Evolutionary conservation across 257 asterid genomes (phyloP).

Genomic region (Solanum bulbocastanum): DNA sequence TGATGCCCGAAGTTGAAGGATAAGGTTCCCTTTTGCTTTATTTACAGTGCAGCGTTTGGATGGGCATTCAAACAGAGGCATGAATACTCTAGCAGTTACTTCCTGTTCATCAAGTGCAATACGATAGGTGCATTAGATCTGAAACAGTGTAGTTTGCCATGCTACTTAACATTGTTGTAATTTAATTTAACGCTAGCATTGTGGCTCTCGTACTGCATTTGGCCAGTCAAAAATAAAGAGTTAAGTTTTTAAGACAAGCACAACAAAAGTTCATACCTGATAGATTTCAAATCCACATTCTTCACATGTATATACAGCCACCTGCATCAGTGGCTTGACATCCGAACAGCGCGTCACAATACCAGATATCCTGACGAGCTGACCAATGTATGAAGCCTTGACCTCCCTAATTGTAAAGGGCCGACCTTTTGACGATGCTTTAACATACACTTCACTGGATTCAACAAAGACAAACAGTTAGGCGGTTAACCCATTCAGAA

Average conservation of each 20-base stretch:
- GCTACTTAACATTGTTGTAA: background rate
- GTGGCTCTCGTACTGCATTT: background rate
- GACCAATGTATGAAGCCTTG: conserved; percentile 87
- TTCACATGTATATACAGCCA: conserved; percentile 96
- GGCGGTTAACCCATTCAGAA: background rate
- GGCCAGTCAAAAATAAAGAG: background rate
- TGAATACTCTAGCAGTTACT: conserved; percentile 78
- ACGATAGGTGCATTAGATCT: background rate
- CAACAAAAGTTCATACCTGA: conserved; percentile 41
- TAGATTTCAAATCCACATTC: conserved; percentile 96
- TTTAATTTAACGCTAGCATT: background rate
- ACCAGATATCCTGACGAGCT: conserved; percentile 85
- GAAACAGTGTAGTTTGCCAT: background rate
- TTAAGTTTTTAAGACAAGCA: background rate
- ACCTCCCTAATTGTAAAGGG: conserved; percentile 95
- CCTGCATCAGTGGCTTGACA: conserved; percentile 96
- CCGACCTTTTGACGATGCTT: conserved; percentile 72
- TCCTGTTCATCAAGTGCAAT: conserved; percentile 38
- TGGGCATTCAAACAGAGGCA: conserved; percentile 94
- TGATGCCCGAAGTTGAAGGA: conserved; percentile 88
- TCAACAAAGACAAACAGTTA: conserved; percentile 16
- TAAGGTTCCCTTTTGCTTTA: conserved; percentile 74
- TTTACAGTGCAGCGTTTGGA: conserved; percentile 57
- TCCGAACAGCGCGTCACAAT: conserved; percentile 95
- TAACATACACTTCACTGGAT: conserved; percentile 82